Conservation (phyloP, 805 yeast species). For the Spathaspora hagerdaliae region DNA sequence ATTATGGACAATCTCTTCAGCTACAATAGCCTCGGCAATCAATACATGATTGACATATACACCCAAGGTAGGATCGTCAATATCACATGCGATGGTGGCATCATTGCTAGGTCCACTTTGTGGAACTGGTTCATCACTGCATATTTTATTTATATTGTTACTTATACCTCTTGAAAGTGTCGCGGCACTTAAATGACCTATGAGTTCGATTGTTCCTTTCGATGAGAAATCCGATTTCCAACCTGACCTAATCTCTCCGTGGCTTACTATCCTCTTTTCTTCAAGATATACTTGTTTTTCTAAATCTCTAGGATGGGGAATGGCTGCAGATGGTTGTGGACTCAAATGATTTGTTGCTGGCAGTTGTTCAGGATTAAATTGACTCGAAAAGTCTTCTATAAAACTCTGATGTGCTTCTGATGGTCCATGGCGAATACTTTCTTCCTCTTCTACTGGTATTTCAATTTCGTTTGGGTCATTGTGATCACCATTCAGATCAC, state of each 20-base stretch:
- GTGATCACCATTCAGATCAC: neutral
- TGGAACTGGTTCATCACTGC: constrained; percentile 32
- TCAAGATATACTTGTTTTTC: constrained; percentile 50
- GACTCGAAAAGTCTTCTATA: constrained; percentile 21
- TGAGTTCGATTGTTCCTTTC: constrained; percentile 74
- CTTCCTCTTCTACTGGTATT: constrained; percentile 9
- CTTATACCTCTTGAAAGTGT: constrained; percentile 53
- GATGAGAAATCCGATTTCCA: constrained; percentile 92
- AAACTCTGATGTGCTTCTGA: constrained; percentile 21
- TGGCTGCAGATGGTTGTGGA: neutral
- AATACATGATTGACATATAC: constrained; percentile 71
- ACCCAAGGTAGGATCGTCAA: constrained; percentile 79
- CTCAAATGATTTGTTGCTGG: neutral
- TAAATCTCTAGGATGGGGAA: constrained; percentile 1
- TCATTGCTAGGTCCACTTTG: constrained; percentile 14
- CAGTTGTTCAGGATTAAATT: neutral
- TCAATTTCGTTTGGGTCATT: constrained; percentile 8
- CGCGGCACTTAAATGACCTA: constrained; percentile 64
- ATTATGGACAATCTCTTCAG: constrained; percentile 71
- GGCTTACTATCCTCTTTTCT: constrained; percentile 67
- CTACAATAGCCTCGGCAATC: constrained; percentile 86
- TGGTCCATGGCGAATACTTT: constrained; percentile 17
- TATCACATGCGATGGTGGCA: constrained; percentile 70
- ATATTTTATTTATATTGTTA: constrained; percentile 37
- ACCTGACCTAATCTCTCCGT: constrained; percentile 83